phyloP scores from a whole-genome alignment of 768 basidiomycete genomes.

The Pholiota microspora region DNA sequence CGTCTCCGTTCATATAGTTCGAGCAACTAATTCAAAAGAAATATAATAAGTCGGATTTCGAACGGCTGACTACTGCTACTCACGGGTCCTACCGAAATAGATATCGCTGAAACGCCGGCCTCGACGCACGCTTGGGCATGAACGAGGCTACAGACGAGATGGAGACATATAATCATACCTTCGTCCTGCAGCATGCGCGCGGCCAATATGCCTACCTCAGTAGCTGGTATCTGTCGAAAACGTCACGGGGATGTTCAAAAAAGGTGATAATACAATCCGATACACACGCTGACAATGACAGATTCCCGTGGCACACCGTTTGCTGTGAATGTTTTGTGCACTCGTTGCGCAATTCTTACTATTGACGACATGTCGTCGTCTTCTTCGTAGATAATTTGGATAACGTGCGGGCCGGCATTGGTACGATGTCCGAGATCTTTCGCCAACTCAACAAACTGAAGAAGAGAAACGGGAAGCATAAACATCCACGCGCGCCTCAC shows the following conservation, averaged over 20 bases:
- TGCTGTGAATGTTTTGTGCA: constrained; percentile 39
- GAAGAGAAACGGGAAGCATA: constrained; percentile 6
- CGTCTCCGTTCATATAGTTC: constrained; percentile 38
- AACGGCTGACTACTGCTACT: constrained; percentile 19
- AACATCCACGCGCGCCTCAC: not conserved
- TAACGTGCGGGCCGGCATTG: constrained; percentile 46
- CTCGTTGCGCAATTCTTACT: constrained; percentile 37
- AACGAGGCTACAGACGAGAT: constrained; percentile 47
- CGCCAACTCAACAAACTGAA: constrained; percentile 52
- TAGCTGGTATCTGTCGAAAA: constrained; percentile 51
- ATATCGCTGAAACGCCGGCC: constrained; percentile 45
- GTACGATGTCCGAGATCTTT: constrained; percentile 40
- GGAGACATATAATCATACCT: constrained; percentile 49
- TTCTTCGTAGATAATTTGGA: constrained; percentile 51
- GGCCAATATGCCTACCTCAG: constrained; percentile 50
- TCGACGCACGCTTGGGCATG: constrained; percentile 59
- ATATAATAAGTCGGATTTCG: not conserved
- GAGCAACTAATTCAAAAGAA: constrained; percentile 32
- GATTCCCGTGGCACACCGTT: constrained; percentile 36
- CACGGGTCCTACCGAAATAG: constrained; percentile 49
- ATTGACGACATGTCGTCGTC: constrained; percentile 35
- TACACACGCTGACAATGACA: constrained; percentile 51
- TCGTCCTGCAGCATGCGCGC: constrained; percentile 37
- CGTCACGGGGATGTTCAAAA: constrained; percentile 1
- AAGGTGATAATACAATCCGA: constrained; percentile 1